Evolutionary conservation across 495 filamentous ascomycete genomes (phyloP).

Genomic region (Trichoderma erinaceum): DNA sequence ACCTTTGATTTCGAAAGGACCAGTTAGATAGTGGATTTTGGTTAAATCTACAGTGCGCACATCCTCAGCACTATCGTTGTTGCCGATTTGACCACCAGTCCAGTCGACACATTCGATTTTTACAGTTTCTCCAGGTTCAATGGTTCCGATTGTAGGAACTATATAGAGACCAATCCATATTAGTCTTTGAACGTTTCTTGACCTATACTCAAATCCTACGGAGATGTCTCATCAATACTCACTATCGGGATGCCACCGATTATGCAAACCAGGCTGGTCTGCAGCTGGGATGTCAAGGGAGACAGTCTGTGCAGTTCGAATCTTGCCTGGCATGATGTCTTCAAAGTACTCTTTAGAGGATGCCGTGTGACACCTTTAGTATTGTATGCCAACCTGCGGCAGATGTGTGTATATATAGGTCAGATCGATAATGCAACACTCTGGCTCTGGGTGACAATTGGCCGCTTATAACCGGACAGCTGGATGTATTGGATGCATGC

Average conservation of each 20-base stretch:
- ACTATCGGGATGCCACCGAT: constrained; percentile 94
- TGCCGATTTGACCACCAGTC: constrained; percentile 81
- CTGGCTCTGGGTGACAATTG: not conserved
- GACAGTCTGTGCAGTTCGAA: constrained; percentile 72
- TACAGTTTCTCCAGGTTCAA: constrained; percentile 81
- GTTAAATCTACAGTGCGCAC: constrained; percentile 81
- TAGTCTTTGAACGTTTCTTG: not conserved
- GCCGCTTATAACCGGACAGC: not conserved
- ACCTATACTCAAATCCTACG: not conserved
- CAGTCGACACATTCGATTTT: constrained; percentile 94
- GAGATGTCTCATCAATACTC: constrained; percentile 22
- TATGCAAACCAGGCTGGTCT: constrained; percentile 72
- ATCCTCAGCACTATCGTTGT: constrained; percentile 88
- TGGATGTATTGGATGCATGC: not conserved
- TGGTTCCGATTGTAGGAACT: constrained; percentile 73
- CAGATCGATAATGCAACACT: not conserved
- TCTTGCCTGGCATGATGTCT: constrained; percentile 24
- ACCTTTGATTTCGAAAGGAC: constrained; percentile 83
- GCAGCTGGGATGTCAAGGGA: constrained; percentile 69
- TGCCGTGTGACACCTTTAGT: not conserved
- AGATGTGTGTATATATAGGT: not conserved
- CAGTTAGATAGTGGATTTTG: constrained; percentile 78
- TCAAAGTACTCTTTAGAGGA: not conserved
- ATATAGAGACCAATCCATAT: constrained; percentile 9
- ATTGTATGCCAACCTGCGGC: not conserved